A percentile compares a stretch with the other conserved stretches of the same genome.
Conservation (phyloP, 2,329 filamentous ascomycete species). For the Aspergillus arachidicola region DNA sequence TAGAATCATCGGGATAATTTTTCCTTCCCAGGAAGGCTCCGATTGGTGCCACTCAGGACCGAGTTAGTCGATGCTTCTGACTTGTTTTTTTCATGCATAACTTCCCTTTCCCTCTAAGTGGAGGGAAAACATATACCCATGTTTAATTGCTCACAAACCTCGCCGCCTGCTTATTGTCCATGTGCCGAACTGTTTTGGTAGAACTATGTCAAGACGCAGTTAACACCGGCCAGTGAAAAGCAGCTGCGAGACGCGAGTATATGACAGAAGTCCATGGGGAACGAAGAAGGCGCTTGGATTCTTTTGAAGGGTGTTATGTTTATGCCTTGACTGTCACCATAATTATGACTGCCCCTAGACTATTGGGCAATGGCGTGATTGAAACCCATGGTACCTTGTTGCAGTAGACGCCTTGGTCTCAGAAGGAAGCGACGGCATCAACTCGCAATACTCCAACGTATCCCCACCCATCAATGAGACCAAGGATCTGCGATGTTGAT, state of each 20-base stretch:
- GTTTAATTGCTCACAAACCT: not conserved
- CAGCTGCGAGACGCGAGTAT: not conserved
- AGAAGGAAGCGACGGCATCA: not conserved
- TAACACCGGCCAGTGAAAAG: not conserved
- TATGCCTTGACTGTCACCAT: not conserved
- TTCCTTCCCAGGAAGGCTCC: conserved; percentile 20
- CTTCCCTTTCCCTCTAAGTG: not conserved
- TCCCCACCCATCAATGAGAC: not conserved
- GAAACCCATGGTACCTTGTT: not conserved
- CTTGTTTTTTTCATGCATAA: conserved; percentile 3
- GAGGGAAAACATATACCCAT: not conserved
- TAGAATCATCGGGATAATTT: conserved; percentile 24
- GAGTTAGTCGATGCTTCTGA: conserved; percentile 13
- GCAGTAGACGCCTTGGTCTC: not conserved
- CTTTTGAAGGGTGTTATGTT: not conserved
- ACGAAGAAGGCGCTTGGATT: not conserved
- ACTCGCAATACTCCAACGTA: not conserved
- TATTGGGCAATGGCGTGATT: not conserved
- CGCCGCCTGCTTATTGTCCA: not conserved
- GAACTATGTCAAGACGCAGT: no score
- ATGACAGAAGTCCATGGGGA: not conserved
- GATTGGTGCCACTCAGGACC: conserved; percentile 22
- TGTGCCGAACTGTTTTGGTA: no score
- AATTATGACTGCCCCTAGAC: not conserved
- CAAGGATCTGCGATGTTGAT: not conserved